phyloP scores from a whole-genome alignment of 805 yeast species.

The Diddensiella santjacobensis region DNA sequence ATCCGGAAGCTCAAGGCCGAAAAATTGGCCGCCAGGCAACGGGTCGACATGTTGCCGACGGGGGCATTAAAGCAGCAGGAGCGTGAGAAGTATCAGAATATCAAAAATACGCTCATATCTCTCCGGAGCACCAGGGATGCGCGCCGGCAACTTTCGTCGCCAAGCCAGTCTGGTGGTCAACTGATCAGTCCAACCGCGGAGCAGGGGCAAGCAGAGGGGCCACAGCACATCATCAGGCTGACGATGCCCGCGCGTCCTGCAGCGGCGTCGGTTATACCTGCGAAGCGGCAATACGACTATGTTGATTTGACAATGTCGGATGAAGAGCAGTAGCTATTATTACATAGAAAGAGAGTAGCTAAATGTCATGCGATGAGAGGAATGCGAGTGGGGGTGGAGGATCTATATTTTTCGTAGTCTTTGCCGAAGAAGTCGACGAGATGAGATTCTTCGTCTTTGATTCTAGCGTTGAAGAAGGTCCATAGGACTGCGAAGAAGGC shows the following conservation, averaged over 20 bases:
- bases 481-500: conserved; percentile 58
- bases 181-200: no score
- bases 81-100: background rate
- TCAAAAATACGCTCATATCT: no score
- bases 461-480: conserved; percentile 66
- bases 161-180: no score
- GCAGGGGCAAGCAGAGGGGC: no score
- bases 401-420: conserved; percentile 53
- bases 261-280: background rate
- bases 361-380: conserved; percentile 48
- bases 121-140: no score
- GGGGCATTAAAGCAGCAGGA: background rate
- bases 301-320: conserved; percentile 31
- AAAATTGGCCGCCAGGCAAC: no score
- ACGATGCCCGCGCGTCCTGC: no score
- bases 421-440: conserved; percentile 68
- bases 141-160: no score
- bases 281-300: conserved; percentile 13
- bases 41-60: no score
- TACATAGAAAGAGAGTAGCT: background rate
- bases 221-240: no score
- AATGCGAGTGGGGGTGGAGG: conserved; percentile 51
- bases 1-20: no score
- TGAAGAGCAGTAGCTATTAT: conserved; percentile 23
- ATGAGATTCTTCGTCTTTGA: conserved; percentile 62